Conservation (phyloP, 78 protist genomes). For the Kipferlia bialata region DNA sequence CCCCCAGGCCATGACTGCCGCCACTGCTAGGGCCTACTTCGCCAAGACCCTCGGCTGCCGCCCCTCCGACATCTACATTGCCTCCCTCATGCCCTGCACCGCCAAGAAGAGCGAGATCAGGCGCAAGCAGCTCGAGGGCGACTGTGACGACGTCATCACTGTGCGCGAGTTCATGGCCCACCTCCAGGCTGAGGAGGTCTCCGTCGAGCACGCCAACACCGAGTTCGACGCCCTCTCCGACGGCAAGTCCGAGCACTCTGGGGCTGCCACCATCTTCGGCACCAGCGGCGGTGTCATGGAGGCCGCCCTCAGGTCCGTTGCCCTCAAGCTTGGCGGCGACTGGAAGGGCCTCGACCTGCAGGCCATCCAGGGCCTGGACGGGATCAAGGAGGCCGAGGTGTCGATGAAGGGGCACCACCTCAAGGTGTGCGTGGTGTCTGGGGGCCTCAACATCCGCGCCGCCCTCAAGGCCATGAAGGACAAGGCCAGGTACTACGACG, state of each 20-base stretch:
- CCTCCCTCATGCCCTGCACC: slow-evolving; percentile 27
- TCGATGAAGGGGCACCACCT: not conserved
- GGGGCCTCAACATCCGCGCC: not conserved
- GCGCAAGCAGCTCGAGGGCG: not conserved
- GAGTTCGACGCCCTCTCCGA: no score
- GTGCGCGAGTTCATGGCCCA: slow-evolving; percentile 21
- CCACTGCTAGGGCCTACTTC: slow-evolving; percentile 3
- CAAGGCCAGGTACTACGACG: slow-evolving; percentile 21
- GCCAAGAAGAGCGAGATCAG: slow-evolving; percentile 37
- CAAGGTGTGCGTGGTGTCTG: slow-evolving; percentile 15
- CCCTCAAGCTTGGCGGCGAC: not conserved
- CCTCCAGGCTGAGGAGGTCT: not conserved
- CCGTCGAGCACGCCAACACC: not conserved
- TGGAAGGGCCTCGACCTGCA: not conserved
- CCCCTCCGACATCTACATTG: slow-evolving; percentile 7
- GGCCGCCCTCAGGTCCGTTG: slow-evolving; percentile 36
- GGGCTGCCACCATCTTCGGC: slow-evolving; percentile 33
- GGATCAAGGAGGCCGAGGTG: slow-evolving; percentile 30
- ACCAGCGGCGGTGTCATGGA: slow-evolving; percentile 50
- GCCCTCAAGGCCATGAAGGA: not conserved
- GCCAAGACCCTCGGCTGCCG: not conserved
- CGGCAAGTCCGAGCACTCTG: slow-evolving; percentile 21
- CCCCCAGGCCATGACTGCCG: slow-evolving; percentile 32
- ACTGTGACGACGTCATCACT: slow-evolving; percentile 31
- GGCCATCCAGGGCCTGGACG: slow-evolving; percentile 2